Conservation (phyloP, 2,329 filamentous ascomycete genomes). For the Epichloe hybrida region DNA sequence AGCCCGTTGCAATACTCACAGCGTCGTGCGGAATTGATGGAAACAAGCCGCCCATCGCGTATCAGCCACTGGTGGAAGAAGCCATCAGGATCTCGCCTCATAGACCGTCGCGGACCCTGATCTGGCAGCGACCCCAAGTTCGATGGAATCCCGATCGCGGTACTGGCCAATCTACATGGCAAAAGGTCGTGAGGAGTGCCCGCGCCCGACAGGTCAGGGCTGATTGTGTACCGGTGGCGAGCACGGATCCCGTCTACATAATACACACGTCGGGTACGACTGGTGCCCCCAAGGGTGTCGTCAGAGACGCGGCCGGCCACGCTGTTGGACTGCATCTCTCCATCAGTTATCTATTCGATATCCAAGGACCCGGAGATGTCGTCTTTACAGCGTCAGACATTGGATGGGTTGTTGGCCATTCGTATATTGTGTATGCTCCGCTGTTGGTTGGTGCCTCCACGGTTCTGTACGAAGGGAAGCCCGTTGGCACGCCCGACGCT, state of each 20-base stretch:
- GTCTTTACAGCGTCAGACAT: slow-evolving; percentile 66
- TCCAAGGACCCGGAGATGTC: slow-evolving; percentile 74
- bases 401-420: slow-evolving; percentile 60
- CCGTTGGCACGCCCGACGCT: slow-evolving; percentile 75
- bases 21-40: slow-evolving; percentile 90
- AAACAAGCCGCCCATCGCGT: slow-evolving; percentile 63
- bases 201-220: slow-evolving; percentile 53
- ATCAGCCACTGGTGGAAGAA: slow-evolving; percentile 62
- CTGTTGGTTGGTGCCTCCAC: slow-evolving; percentile 76
- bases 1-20: slow-evolving; percentile 65
- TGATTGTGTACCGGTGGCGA: slow-evolving; percentile 63
- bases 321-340: slow-evolving; percentile 74
- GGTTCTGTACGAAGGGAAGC: slow-evolving; percentile 87
- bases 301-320: slow-evolving; percentile 73
- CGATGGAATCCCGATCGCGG: slow-evolving; percentile 57
- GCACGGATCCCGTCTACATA: slow-evolving; percentile 72
- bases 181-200: slow-evolving; percentile 59
- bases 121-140: slow-evolving; percentile 74
- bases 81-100: slow-evolving; percentile 53
- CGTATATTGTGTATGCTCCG: slow-evolving; percentile 81
- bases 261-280: slow-evolving; percentile 84
- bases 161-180: slow-evolving; percentile 68
- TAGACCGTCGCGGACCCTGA: slow-evolving; percentile 59
- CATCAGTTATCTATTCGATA: slow-evolving; percentile 69
- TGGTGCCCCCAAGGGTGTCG: slow-evolving; percentile 68